Percentiles rank a stretch among this genome's conserved stretches.
Evolutionary conservation across 2,329 filamentous ascomycete species (phyloP).

Genomic region (Scedosporium minutisporum): DNA sequence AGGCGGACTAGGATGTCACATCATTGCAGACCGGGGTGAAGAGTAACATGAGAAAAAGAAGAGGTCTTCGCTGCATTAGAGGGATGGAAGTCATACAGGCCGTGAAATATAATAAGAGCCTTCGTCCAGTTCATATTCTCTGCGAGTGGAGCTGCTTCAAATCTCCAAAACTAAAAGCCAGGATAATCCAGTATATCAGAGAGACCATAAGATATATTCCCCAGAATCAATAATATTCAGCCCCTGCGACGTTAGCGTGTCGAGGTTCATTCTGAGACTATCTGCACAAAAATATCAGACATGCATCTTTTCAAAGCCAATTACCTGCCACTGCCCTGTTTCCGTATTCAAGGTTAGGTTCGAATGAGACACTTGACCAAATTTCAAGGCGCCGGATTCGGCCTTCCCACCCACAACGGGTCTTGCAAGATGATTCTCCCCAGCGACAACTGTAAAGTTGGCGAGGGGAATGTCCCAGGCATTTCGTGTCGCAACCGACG

Average conservation of each 20-base stretch:
- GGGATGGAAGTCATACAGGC: too few species aligned
- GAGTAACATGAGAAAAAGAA: too few species aligned
- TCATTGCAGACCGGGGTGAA: conserved; percentile 15
- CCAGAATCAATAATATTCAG: too few species aligned
- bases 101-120: too few species aligned
- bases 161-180: too few species aligned
- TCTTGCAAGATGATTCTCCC: conserved; percentile 46
- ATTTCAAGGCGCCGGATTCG: conserved; percentile 47
- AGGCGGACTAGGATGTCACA: conserved; percentile 19
- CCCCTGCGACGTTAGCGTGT: too few species aligned
- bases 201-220: too few species aligned
- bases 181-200: too few species aligned
- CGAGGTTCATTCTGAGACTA: background rate
- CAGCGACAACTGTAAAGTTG: conserved; percentile 57
- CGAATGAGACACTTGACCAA: conserved; percentile 28
- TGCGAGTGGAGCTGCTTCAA: too few species aligned
- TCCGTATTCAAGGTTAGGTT: conserved; percentile 40
- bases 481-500: conserved; percentile 49
- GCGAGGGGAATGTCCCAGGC: conserved; percentile 56
- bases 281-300: background rate
- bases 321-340: conserved; percentile 15
- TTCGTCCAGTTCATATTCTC: too few species aligned
- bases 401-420: conserved; percentile 31
- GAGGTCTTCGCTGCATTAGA: too few species aligned
- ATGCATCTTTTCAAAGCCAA: conserved; percentile 17